Conservation (phyloP, 345 rosid genomes). For the Acer saccharum region DNA sequence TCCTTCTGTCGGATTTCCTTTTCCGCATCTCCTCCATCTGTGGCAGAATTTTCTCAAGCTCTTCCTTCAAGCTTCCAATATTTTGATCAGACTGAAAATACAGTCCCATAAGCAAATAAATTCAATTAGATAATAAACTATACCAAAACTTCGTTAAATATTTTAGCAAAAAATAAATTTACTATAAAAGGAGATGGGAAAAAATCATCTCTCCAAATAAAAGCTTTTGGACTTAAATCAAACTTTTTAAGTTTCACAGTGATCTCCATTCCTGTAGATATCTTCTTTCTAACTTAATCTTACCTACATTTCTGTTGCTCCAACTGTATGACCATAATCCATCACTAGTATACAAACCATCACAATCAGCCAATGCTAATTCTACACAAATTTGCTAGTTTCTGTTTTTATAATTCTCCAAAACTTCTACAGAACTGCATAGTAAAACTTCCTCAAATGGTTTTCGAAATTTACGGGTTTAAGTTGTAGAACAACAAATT, state of each 20-base stretch:
- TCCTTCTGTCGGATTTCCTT: constrained; percentile 74
- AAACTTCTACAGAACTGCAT: background rate
- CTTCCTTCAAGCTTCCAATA: constrained; percentile 81
- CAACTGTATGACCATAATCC: background rate
- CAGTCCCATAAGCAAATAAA: constrained; percentile 8
- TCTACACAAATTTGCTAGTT: background rate
- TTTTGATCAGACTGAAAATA: constrained; percentile 70
- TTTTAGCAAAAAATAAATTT: background rate
- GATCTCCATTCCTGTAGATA: background rate
- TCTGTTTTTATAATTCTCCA: background rate
- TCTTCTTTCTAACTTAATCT: background rate
- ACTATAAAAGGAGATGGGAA: background rate
- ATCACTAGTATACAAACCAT: background rate
- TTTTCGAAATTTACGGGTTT: background rate
- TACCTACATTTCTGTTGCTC: background rate
- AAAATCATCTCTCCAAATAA: background rate
- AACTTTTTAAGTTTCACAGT: background rate
- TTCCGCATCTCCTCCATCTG: constrained; percentile 89
- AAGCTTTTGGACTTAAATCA: background rate
- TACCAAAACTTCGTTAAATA: background rate
- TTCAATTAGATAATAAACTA: background rate
- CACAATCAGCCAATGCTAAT: background rate
- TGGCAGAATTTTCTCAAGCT: constrained; percentile 70
- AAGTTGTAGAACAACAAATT: constrained; percentile 4
- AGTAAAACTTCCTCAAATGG: background rate